Evolutionary conservation across 176 grass and related monocot species (phyloP), one percentile per base, ranked within the genome.

Genomic region (Miscanthus lutarioriparius): DNA sequence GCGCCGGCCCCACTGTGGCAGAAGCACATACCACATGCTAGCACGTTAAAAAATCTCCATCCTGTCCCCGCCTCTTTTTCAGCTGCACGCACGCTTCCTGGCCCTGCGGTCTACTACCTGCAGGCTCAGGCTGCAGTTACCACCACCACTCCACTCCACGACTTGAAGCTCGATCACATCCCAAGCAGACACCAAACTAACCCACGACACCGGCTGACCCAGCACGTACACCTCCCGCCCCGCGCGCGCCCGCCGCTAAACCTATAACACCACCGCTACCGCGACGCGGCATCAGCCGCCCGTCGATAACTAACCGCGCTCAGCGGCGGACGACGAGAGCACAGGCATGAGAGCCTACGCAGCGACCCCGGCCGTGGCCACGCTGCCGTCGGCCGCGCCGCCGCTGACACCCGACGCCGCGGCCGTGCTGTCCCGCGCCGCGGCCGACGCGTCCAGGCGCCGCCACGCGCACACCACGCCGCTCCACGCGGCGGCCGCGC

Each of bases 381-480:
- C 88, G 67, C 74, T 83, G 88, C 68, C 88, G 38, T 74, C 84
- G 59, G 67, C 75, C 58, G 80, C 88, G 11, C 92, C 94, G 54
- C 89, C 87, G 9, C 51, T 97, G 54, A 95, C 92, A 10, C 67
- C 90, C 30, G 92, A 97, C 59, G 92, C 91, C 14, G 88, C 85
- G 13, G 84, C 86, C 37, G 89, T 92, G 39, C 77, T 97, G n/a
- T 75, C 89, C 10, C 82, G 82, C 37, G 86, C 95, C 0, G 75
- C 89, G 10, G 77, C 74, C 23, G 92, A 95, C 30, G 92, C 95
- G 38, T 81, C 86, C 26, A 83, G 92, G 63, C 82, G 95, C n/a
- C 91, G 85, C 1, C 92, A 95, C 76, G 75, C 79, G 69, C 90
- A 95, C 84, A 92, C 89, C 41, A 94, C 95, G 10, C 95, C 92